phyloP scores from a whole-genome alignment of 2,329 filamentous ascomycete species.

The Beauveria varroae region DNA sequence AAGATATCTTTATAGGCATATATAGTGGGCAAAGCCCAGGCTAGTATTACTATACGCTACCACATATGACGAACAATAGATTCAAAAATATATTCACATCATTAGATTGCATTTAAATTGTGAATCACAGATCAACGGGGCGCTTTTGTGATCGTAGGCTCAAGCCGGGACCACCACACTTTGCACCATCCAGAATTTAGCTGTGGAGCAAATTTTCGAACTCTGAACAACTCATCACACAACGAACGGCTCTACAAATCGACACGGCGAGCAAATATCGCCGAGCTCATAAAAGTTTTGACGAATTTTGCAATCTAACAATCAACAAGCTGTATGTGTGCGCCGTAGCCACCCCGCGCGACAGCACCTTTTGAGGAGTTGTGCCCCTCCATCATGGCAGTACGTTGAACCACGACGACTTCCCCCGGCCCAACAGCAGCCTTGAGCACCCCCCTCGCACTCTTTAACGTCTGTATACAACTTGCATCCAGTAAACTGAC shows the following conservation, averaged over 20 bases:
- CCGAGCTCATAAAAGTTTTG: neutral
- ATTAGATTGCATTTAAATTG: neutral
- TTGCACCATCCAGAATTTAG: neutral
- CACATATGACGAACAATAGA: conserved; percentile 1
- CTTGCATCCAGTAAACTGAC: neutral
- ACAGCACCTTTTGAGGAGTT: neutral
- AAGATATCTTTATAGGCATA: conserved; percentile 5
- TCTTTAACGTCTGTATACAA: neutral
- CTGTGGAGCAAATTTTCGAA: conserved; percentile 10
- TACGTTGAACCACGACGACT: neutral
- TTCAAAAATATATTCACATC: neutral
- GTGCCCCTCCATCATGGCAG: conserved; percentile 7
- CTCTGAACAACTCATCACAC: neutral
- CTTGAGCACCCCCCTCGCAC: neutral
- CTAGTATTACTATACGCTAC: neutral
- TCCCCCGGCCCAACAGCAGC: neutral
- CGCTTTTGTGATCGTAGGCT: neutral
- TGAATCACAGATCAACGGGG: neutral
- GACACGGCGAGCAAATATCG: neutral
- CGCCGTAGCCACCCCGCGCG: neutral
- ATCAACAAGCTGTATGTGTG: neutral
- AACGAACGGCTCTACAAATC: neutral
- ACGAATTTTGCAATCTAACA: too few species aligned
- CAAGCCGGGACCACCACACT: neutral
- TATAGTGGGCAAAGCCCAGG: neutral